Conservation (phyloP, 2,329 filamentous ascomycete species). For the Alternaria burnsii region DNA sequence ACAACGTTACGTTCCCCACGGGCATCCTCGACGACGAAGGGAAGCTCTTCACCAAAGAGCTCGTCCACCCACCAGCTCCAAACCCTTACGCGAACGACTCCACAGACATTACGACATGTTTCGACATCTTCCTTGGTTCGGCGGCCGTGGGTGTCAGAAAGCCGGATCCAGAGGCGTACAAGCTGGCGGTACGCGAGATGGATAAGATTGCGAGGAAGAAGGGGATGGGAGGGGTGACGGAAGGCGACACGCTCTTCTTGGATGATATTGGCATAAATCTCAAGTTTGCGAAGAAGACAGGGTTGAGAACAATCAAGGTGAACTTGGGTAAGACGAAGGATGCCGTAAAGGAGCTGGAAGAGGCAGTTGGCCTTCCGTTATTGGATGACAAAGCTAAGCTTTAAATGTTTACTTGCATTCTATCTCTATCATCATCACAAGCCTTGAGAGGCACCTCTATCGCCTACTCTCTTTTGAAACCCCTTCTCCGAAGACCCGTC, state of each 20-base stretch:
- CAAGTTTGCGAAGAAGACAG: constrained; percentile 76
- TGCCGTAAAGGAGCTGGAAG: constrained; percentile 83
- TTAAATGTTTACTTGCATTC: constrained; percentile 11
- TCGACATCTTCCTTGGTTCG: constrained; percentile 88
- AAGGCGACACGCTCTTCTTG: constrained; percentile 81
- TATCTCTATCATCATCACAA: background rate
- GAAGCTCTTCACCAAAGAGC: constrained; percentile 47
- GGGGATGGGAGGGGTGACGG: constrained; percentile 61
- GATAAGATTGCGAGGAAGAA: constrained; percentile 68
- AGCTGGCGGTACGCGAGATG: constrained; percentile 72
- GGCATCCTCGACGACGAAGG: constrained; percentile 72
- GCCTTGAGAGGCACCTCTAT: background rate
- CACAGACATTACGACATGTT: constrained; percentile 68
- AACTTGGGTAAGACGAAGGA: constrained; percentile 77
- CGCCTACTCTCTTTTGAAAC: background rate
- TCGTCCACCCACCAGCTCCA: constrained; percentile 33
- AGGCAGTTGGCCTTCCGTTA: constrained; percentile 72
- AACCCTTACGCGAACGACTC: constrained; percentile 40
- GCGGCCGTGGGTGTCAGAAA: constrained; percentile 90
- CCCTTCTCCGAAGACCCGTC: background rate
- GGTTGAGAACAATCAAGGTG: constrained; percentile 87
- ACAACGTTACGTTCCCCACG: constrained; percentile 86
- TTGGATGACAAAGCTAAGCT: constrained; percentile 56
- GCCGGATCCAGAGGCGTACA: constrained; percentile 83
- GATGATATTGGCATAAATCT: constrained; percentile 96